Evolutionary conservation across 495 filamentous ascomycete species (phyloP).

Genomic region (Clavariopsis aquatica): DNA sequence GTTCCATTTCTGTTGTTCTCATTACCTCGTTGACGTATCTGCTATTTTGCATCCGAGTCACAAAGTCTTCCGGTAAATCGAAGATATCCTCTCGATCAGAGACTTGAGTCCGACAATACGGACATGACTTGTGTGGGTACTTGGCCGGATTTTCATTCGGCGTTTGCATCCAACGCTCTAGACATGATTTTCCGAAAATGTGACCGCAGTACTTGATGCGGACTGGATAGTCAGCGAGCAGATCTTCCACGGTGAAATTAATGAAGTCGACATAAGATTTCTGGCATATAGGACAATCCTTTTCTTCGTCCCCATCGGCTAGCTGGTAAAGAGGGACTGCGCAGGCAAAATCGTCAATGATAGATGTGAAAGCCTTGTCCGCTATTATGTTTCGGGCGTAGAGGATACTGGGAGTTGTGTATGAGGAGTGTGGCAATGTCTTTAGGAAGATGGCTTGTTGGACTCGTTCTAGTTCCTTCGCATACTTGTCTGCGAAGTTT

Average conservation of each 20-base stretch:
- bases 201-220: slow-evolving; percentile 6
- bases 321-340: not conserved
- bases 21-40: not conserved
- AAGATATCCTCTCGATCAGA: not conserved
- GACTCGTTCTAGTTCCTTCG: not conserved
- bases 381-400: not conserved
- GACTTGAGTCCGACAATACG: not conserved
- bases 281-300: not conserved
- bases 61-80: not conserved
- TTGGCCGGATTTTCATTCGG: not conserved
- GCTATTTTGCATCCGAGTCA: not conserved
- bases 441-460: not conserved
- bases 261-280: slow-evolving; percentile 1
- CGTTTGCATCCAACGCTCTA: not conserved
- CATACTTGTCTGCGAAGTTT: not conserved
- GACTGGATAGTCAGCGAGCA: slow-evolving; percentile 2
- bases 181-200: not conserved
- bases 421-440: not conserved
- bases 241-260: not conserved
- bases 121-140: slow-evolving; percentile 2
- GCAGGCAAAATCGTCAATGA: not conserved
- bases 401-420: not conserved
- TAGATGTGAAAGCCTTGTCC: not conserved
- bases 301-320: not conserved
- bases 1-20: not conserved